phyloP scores from a whole-genome alignment of 345 rosid genomes.

The Eucalyptus paniculata region DNA sequence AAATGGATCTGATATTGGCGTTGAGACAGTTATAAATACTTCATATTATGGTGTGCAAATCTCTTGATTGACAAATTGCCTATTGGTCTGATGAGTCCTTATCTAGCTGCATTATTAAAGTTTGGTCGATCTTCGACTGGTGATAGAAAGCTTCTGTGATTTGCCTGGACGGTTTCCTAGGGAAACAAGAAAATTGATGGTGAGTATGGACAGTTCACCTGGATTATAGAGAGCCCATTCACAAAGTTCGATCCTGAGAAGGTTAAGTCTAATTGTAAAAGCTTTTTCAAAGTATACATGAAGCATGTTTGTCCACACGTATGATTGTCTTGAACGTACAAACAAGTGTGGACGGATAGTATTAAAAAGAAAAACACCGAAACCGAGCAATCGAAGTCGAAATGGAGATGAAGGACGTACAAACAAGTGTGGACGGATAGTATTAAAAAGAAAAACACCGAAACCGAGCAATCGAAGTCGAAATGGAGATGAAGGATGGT shows the following conservation, averaged over 20 bases:
- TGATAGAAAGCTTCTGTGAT: background rate
- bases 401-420: background rate
- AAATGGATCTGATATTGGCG: background rate
- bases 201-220: background rate
- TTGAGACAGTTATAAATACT: background rate
- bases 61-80: background rate
- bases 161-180: background rate
- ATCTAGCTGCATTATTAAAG: background rate
- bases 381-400: background rate
- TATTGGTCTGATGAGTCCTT: background rate
- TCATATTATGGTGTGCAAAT: background rate
- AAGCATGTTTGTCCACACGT: background rate
- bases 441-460: background rate
- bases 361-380: background rate
- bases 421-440: background rate
- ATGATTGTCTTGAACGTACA: background rate
- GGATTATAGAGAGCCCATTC: background rate
- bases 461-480: background rate
- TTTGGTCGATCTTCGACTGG: background rate
- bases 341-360: background rate
- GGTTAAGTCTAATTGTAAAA: background rate
- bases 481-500: background rate
- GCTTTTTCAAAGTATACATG: background rate
- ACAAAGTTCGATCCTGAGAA: background rate
- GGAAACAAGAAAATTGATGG: background rate